Base-by-base conservation (phyloP, 257 asterid genomes). In the Capsicum chinense region DNA sequence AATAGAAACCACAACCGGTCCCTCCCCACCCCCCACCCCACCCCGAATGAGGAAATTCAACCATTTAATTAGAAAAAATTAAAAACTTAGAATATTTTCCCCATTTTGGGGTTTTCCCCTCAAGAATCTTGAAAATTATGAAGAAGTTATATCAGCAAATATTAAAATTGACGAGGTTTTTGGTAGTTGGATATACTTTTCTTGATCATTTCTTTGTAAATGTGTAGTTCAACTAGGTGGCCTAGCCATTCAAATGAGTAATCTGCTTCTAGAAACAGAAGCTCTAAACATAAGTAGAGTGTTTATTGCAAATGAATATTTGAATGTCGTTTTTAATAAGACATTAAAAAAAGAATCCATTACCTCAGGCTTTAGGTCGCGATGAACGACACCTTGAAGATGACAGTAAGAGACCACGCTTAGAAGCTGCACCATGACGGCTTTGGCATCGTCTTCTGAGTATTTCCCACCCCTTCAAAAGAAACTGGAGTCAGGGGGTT, bases 301-400 rank as follows among this genome's bases (percentile, higher is more conserved):
- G 81, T 4, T 6, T 9, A 76, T 52, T 76, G 81, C 81, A 76
- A 76, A 39, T 0, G 21, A 52, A 52, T 76, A 56, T 6, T 12
- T 76, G 63, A 76, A 14, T 50, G 4, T 50, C 7, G 6, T 13
- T 21, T 7, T 44, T 26, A 50, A 64, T 64, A 64, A 64, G 17
- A n/a, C 14, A 48, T 50, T 21, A 26, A 42, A 48, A 69, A 69
- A 39, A 26, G 44, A 14, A 54, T 14, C 59, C 48, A 54, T 56
- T 84, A 92, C 95, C 95, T 92, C 97, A 54, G 97, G 97, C 85
- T 92, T 91, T 86, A 92, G 70, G 90, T 91, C 97, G 67, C 97
- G 97, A 84, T 92, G 97, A 80, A 92, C 94, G 73, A 92, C 93
- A 5, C 98, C 98, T 84, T 95, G 99, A 80, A 92, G 93, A 90